phyloP scores from a whole-genome alignment of 352 stramenopile species.

The Globisporangium rhizosaccharum region DNA sequence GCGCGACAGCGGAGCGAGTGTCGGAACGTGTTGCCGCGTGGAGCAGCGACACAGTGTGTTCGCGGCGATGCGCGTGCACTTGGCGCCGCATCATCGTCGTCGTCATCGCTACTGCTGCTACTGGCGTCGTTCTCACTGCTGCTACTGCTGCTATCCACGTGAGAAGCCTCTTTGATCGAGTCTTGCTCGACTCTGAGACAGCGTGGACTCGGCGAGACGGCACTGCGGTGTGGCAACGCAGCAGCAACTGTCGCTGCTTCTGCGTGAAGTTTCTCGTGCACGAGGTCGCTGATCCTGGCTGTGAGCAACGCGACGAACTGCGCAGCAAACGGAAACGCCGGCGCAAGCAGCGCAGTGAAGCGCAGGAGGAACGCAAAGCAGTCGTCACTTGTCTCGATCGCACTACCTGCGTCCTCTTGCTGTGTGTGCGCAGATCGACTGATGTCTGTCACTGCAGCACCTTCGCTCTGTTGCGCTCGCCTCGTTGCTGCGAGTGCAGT shows the following conservation, averaged over 20 bases:
- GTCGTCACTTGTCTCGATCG: conserved; percentile 8
- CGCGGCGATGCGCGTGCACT: neutral
- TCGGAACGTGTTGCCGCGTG: conserved; percentile 24
- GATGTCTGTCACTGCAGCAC: neutral
- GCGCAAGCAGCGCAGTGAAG: conserved; percentile 1
- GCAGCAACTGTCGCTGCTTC: conserved; percentile 5
- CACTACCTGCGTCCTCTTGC: neutral
- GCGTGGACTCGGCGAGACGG: neutral
- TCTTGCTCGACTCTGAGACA: neutral
- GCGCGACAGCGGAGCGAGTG: conserved; percentile 27
- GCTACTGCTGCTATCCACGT: neutral
- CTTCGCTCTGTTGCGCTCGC: neutral
- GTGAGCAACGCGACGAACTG: conserved; percentile 18
- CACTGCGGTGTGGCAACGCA: neutral
- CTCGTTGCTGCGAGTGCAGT: neutral
- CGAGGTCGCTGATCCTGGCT: conserved; percentile 7
- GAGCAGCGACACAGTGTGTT: neutral
- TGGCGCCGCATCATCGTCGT: neutral
- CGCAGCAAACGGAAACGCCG: conserved; percentile 11
- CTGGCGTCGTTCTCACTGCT: neutral
- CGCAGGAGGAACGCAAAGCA: conserved; percentile 9
- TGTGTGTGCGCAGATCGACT: neutral
- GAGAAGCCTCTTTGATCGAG: neutral
- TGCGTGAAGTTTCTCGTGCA: conserved; percentile 17
- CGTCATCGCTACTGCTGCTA: neutral